phyloP scores from a whole-genome alignment of 1,284 basidiomycete genomes.

The Moesziomyces antarcticus region DNA sequence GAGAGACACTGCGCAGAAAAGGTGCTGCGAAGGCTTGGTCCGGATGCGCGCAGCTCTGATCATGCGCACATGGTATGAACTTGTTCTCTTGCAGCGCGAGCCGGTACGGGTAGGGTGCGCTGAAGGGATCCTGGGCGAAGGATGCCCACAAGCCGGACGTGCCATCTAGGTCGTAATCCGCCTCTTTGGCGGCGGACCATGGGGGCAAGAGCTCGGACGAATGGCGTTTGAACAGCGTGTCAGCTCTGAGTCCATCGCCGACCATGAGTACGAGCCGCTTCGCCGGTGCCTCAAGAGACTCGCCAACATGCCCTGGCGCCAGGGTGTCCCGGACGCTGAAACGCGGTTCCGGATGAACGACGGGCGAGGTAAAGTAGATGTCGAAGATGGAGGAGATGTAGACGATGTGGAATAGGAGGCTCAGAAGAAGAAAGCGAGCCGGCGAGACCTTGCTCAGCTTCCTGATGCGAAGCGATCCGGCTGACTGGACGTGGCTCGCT shows the following conservation, averaged over 20 bases:
- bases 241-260: conserved; percentile 80
- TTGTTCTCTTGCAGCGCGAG: conserved; percentile 20
- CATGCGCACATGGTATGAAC: background rate
- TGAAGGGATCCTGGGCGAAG: conserved; percentile 27
- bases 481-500: background rate
- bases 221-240: conserved; percentile 76
- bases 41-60: background rate
- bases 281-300: conserved; percentile 70
- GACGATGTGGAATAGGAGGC: conserved; percentile 57
- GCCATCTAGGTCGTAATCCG: conserved; percentile 3
- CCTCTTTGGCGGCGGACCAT: conserved; percentile 40
- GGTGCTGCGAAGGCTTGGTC: conserved; percentile 73
- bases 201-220: conserved; percentile 13
- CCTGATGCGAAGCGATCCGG: conserved; percentile 4
- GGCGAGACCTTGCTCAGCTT: conserved; percentile 67
- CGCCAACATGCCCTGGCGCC: background rate
- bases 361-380: conserved; percentile 80
- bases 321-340: conserved; percentile 38
- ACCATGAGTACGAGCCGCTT: conserved; percentile 83
- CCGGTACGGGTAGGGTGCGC: conserved; percentile 26
- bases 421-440: conserved; percentile 72
- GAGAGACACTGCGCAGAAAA: conserved; percentile 77
- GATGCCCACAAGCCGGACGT: conserved; percentile 21
- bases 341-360: conserved; percentile 62
- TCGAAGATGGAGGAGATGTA: conserved; percentile 75